Percentiles rank a stretch among this genome's conserved stretches.
Conservation (phyloP, 2,329 filamentous ascomycete species). For the Fusarium acutatum region DNA sequence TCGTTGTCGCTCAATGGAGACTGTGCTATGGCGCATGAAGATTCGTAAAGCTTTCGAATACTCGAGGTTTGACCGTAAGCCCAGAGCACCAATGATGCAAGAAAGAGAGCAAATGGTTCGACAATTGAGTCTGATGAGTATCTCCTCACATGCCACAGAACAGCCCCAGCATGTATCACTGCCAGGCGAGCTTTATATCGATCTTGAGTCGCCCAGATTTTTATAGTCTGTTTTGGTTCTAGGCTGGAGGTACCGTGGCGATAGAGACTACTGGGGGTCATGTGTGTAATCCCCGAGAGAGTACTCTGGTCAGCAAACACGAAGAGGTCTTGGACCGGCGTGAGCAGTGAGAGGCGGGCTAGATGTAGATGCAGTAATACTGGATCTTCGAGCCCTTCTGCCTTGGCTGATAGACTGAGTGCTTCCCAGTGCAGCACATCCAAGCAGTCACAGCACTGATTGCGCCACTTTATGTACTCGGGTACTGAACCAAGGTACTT, state of each 20-base stretch:
- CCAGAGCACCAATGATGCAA: background rate
- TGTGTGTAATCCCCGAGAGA: background rate
- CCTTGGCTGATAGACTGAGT: background rate
- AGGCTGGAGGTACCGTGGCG: background rate
- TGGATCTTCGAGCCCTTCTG: background rate
- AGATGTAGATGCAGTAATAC: background rate
- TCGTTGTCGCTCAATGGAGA: background rate
- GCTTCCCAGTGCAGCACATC: background rate
- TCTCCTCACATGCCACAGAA: background rate
- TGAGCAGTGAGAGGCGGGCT: background rate
- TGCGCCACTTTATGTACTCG: background rate
- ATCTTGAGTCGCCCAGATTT: background rate
- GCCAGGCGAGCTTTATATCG: background rate
- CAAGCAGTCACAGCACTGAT: background rate
- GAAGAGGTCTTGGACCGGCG: background rate
- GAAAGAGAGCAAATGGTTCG: background rate
- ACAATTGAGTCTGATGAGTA: background rate
- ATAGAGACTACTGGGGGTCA: background rate
- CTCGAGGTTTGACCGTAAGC: fast-evolving
- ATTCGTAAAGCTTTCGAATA: background rate
- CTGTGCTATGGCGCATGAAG: fast-evolving
- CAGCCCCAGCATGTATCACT: background rate
- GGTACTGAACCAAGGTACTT: background rate
- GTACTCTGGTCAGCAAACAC: background rate
- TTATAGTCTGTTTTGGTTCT: background rate